phyloP scores from a whole-genome alignment of 352 stramenopile species.

The Globisporangium splendens region DNA sequence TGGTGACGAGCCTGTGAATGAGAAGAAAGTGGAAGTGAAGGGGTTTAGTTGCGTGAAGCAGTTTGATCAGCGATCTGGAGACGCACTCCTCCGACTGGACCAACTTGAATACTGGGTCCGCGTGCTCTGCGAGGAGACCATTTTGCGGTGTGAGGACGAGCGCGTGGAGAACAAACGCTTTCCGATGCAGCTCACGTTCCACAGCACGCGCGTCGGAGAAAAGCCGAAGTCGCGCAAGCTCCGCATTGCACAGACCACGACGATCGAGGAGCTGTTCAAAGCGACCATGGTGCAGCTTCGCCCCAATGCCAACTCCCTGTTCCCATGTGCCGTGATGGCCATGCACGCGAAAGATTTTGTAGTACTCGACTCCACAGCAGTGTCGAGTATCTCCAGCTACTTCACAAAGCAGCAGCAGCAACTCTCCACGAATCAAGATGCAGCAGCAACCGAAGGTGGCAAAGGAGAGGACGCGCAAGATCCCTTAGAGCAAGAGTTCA shows the following conservation, averaged over 20 bases:
- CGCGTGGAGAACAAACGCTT: constrained; percentile 75
- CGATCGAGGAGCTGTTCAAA: constrained; percentile 47
- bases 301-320: constrained; percentile 43
- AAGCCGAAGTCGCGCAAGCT: constrained; percentile 54
- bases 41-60: constrained; percentile 73
- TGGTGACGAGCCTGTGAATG: constrained; percentile 63
- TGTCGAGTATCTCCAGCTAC: constrained; percentile 65
- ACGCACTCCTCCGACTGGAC: constrained; percentile 34
- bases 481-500: constrained; percentile 21
- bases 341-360: constrained; percentile 77
- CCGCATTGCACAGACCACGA: constrained; percentile 51
- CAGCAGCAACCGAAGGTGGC: constrained; percentile 1
- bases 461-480: constrained; percentile 8
- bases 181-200: constrained; percentile 53
- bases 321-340: constrained; percentile 51
- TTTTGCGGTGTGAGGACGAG: constrained; percentile 79
- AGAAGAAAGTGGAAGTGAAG: constrained; percentile 65
- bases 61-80: constrained; percentile 65
- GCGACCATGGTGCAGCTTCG: constrained; percentile 51
- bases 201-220: constrained; percentile 42
- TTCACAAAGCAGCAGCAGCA: constrained; percentile 41
- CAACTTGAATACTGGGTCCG: constrained; percentile 77
- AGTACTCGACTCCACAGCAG: constrained; percentile 30
- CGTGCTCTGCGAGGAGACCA: constrained; percentile 69
- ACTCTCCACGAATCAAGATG: not conserved